Percentiles rank a stretch among this genome's conserved stretches.
phyloP scores from a whole-genome alignment of 768 basidiomycete genomes.

The Hypholoma fasciculare region DNA sequence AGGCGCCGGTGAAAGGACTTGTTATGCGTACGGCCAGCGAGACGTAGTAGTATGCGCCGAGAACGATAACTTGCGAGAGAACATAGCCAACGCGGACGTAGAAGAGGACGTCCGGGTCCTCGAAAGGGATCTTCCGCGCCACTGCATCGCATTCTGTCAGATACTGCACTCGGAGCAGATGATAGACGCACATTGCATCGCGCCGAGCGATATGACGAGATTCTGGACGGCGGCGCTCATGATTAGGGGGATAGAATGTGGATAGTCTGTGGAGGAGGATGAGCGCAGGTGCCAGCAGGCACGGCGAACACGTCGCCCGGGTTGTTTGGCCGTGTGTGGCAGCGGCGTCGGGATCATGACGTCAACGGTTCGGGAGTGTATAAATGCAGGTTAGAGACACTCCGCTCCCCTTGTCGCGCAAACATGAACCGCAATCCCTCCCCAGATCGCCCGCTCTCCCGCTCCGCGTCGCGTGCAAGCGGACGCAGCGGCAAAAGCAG shows the following conservation, averaged over 20 bases:
- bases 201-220: conserved; percentile 86
- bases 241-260: conserved; percentile 20
- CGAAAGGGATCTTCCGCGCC: conserved; percentile 88
- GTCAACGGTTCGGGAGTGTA: background rate
- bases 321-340: conserved; percentile 2
- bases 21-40: conserved; percentile 60
- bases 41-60: conserved; percentile 80
- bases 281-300: background rate
- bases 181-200: conserved; percentile 74
- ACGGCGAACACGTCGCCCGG: background rate
- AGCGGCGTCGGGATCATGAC: background rate
- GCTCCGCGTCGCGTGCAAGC: conserved; percentile 55
- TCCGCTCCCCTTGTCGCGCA: background rate
- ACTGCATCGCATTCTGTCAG: conserved; percentile 43
- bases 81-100: conserved; percentile 88
- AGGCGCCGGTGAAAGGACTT: background rate
- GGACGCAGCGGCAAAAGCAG: conserved; percentile 40
- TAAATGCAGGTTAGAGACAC: background rate
- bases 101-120: conserved; percentile 78
- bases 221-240: conserved; percentile 82
- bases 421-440: conserved; percentile 1
- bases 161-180: background rate
- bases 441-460: conserved; percentile 7
- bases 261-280: background rate
- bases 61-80: conserved; percentile 64